Base-by-base conservation (phyloP, 192 early-diverging fungal genomes). In the Piromyces sp. region DNA sequence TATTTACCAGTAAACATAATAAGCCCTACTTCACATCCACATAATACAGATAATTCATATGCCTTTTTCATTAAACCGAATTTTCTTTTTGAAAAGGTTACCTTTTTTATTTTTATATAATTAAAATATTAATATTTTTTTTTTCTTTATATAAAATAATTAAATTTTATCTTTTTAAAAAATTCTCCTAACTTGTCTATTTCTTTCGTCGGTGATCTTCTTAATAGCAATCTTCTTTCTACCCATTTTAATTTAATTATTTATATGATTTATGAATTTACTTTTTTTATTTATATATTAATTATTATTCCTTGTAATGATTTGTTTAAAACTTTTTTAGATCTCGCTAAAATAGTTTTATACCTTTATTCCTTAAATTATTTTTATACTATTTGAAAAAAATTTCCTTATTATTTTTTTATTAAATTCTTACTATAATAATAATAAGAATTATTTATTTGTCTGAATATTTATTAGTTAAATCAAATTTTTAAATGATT, bases 1-100 rank as follows among this genome's bases (percentile, higher is more conserved):
- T 68, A 68, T n/a, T 26, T 68, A 68, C 51, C 92, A 86, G 93
- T 96, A 88, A 98, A 97, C 84, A 98, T 96, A 79, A 98, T 93
- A 17, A 98, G 89, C 12, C 94, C 96, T 36, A 98, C 95, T 85
- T 98, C 95, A 88, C 95, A 96, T 85, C 94, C 95, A 89, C 97
- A 98, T 13, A 98, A 88, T 5, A 97, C 95, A 81, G 91, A 93
- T 30, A 98, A 91, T 85, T 98, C 97, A 87, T 95, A 95, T 0
- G 97, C 96, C 87, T 98, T 98, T 86, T 98, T 98, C 91, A 97
- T 94, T 81, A 98, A 88, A 17, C 97, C 97, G 31, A 91, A 92
- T 86, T 97, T 96, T 82, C 97, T 89, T 88, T 98, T 98, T 79
- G 94, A 88, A 86, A 98, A 97, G 5, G 97, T 98, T 78, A 93